Conservation (phyloP, 768 basidiomycete genomes). For the Lactarius sanguifluus region DNA sequence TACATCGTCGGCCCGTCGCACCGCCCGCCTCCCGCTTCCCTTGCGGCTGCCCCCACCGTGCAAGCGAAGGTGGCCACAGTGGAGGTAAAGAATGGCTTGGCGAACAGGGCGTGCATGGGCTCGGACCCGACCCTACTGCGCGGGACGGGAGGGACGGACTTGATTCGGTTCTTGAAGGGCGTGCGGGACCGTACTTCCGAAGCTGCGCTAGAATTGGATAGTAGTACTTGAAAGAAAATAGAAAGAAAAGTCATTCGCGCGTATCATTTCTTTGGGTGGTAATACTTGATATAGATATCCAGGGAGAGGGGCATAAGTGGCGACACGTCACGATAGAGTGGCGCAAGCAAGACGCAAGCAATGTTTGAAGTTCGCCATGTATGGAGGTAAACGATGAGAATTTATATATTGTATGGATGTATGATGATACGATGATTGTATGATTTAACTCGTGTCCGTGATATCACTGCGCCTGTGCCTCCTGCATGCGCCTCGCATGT, state of each 20-base stretch:
- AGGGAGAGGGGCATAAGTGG: too few species aligned
- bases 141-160: constrained; percentile 59
- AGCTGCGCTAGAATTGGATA: constrained; percentile 34
- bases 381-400: too few species aligned
- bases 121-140: constrained; percentile 32
- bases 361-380: too few species aligned
- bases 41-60: neutral
- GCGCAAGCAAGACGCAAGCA: neutral
- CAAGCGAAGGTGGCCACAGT: neutral
- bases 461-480: constrained; percentile 49
- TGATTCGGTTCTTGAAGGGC: constrained; percentile 56
- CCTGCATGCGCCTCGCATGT: constrained; percentile 35
- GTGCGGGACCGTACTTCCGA: constrained; percentile 51
- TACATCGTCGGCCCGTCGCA: constrained; percentile 56
- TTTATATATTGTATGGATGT: neutral
- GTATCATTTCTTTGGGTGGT: too few species aligned
- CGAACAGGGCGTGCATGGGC: neutral
- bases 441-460: neutral
- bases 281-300: too few species aligned
- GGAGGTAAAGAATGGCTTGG: neutral
- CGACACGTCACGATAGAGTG: too few species aligned
- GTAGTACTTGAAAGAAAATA: neutral
- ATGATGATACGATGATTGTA: too few species aligned
- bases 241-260: too few species aligned
- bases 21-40: constrained; percentile 23